Evolutionary conservation across 495 filamentous ascomycete species (phyloP), one percentile per base, ranked within the genome.

Genomic region (Bacidia rubella): DNA sequence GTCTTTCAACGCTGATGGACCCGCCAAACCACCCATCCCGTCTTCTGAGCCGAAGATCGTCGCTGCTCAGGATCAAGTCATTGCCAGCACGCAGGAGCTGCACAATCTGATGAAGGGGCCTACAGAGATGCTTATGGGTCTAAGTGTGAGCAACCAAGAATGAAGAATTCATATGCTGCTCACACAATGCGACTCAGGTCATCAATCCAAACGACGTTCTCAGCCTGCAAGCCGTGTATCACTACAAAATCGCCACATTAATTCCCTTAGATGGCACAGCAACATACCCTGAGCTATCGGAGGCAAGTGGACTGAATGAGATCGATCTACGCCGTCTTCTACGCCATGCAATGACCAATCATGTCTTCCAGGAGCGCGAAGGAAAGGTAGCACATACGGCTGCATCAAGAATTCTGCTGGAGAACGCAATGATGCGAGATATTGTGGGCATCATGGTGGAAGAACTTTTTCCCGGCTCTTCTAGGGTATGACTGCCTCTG

Each of bases 311-410:
- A 0, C 47, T 56, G 25, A 45, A 39, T 32, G 57, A 60, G n/a
- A 24, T 44, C 24, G 11, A 54, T 22, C 40, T 65, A 15, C 54
- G 44, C 11, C 48, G 61, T 2, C 29, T 63, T 11, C 21, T 65
- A 19, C 57, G 56, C 4, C 59, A 60, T 54, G 61, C 61, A 17
- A 59, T 61, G 46, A 55, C 56, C 41, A 72, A 75, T 51, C 66
- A 66, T 15, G 72, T 81, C 52, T 82, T 82, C 68, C 58, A 63
- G 17, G 77, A 81, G 49, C 50, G 51, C 17, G 71, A 70, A 0
- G 72, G 70, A 1, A 52, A 70, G 4, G 70, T 82, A 45, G 69
- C 66, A 3, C 79, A 81, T 61, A 78, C 77, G 0, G 70, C 77
- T 11, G 66, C 66, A 0, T 74, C 70, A 0, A 67, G 64, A 25